Evolutionary conservation across 208 protist species (phyloP), one percentile per base, ranked within the genome.

Genomic region (Trypanosomatidae sp.): DNA sequence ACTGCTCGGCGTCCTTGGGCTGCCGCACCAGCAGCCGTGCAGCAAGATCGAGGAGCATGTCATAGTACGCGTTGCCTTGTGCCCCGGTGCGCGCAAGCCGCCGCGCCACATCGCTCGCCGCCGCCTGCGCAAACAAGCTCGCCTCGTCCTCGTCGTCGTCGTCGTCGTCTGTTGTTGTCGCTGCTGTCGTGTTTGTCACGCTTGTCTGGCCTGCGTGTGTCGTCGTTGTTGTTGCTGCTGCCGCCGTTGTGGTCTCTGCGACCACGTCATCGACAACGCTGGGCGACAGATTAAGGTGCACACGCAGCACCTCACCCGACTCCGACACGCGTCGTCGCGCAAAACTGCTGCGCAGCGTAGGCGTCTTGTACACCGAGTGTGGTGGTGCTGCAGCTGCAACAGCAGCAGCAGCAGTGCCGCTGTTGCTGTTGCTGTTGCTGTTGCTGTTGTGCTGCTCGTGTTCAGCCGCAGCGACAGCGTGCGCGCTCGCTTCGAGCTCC

Each of bases 1-100:
- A 70, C 60, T 71, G 61, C 35, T 77, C 68, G 20, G 69, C 63
- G 46, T 82, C 72, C 28, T 67, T 66, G 13, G 68, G 59, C 6
- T 53, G 50, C 35, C 50, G 56, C 16, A 45, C 46, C 16, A 82
- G 59, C 8, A 72, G 24, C 16, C 59, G 51, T 10, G 27, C 26
- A 16, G 72, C 62, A 0, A 81, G 53, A 35, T 71, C 41, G 25
- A 70, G 53, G 33, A 81, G 50, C 20, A 81, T 54, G 13, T 43
- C 32, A 7, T 60, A 57, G 44, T 41, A 56, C 1, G 49, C 50
- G 43, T 48, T 39, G 8, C 41, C 26, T 27, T 59, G 38, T 1
- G 53, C 32, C 8, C 41, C 41, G 6, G 20, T 45, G 7, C 20
- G 15, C 24, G 41, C 2, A 33, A 19, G 40, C 3, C n/a, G 27